Conservation (phyloP, 495 filamentous ascomycete species). For the Xylaria venustula region DNA sequence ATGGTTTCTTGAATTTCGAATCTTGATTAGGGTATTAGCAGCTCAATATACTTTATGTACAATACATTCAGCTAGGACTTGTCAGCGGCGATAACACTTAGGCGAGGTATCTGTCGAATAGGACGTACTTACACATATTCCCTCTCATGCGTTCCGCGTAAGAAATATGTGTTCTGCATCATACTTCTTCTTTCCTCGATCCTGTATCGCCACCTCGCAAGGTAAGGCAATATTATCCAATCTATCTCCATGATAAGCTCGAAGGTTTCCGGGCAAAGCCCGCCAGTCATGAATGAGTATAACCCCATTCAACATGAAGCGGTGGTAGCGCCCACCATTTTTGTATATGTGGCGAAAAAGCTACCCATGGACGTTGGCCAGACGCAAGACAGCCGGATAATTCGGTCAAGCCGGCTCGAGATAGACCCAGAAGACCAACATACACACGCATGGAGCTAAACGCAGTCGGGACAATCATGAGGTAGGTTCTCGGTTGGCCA, state of each 20-base stretch:
- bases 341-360: neutral
- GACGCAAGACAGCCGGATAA: no score
- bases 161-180: neutral
- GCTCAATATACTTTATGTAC: neutral
- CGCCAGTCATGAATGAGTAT: neutral
- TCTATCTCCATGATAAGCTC: neutral
- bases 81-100: slow-evolving; percentile 2
- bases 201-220: neutral
- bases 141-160: neutral
- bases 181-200: neutral
- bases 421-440: neutral
- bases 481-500: slow-evolving; percentile 3
- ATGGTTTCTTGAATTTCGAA: no score
- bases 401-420: neutral
- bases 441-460: neutral
- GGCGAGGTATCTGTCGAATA: neutral
- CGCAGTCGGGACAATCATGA: neutral
- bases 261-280: neutral
- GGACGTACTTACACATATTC: neutral
- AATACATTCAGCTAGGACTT: neutral
- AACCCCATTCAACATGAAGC: neutral
- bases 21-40: no score
- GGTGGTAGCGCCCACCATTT: neutral
- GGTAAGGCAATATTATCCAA: no score
- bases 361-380: neutral